phyloP scores from a whole-genome alignment of 495 filamentous ascomycete species.

The Penicillium simplicissimum region DNA sequence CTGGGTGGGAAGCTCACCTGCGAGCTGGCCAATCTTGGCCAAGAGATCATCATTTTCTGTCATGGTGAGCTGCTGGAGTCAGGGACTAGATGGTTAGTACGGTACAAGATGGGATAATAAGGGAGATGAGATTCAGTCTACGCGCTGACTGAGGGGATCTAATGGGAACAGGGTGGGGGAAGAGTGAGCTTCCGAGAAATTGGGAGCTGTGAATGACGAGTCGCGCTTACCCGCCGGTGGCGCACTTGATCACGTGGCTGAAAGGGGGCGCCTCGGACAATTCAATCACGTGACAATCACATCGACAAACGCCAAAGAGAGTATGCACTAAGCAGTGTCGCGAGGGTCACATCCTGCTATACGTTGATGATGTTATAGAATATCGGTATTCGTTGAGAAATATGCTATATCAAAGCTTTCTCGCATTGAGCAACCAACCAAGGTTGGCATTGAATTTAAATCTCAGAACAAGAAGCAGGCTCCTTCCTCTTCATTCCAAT shows the following conservation, averaged over 20 bases:
- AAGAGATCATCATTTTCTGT: conserved; percentile 74
- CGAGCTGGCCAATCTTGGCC: conserved; percentile 72
- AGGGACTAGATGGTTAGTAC: conserved; percentile 8
- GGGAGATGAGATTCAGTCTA: not conserved
- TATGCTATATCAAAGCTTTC: no score
- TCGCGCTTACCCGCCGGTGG: conserved; percentile 19
- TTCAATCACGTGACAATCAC: not conserved
- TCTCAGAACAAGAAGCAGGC: not conserved
- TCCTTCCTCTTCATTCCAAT: not conserved
- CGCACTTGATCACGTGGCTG: conserved; percentile 19
- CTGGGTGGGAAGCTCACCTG: conserved; percentile 53
- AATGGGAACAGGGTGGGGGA: not conserved
- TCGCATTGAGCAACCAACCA: no score
- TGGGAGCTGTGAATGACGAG: conserved; percentile 14
- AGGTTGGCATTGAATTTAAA: no score
- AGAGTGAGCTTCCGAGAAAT: not conserved
- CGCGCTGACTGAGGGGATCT: conserved; percentile 1
- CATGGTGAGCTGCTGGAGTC: conserved; percentile 46
- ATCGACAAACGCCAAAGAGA: no score
- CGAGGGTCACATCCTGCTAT: no score
- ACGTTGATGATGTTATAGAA: no score
- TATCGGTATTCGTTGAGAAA: no score
- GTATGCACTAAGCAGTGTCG: no score
- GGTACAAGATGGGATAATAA: not conserved
- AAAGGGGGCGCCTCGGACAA: no score